Evolutionary conservation across 2,329 filamentous ascomycete species (phyloP).

Genomic region (Xylaria sp.): DNA sequence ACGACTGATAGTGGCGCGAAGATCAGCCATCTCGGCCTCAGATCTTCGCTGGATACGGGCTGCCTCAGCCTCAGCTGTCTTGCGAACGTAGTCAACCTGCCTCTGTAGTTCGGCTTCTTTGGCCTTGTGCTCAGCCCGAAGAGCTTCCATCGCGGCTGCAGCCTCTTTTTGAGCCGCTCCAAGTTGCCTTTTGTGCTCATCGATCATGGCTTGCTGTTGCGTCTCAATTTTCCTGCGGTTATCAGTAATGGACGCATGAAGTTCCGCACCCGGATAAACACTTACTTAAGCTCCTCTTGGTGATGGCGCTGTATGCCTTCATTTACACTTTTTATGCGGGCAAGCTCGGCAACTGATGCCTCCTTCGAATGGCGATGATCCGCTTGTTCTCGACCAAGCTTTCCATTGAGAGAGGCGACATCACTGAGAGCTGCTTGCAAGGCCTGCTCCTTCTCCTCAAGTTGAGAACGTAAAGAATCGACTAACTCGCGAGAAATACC

Average conservation of each 20-base stretch:
- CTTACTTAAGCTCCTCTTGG: slow-evolving; percentile 66
- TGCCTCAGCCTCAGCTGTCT: slow-evolving; percentile 43
- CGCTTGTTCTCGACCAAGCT: slow-evolving; percentile 73
- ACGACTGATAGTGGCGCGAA: slow-evolving; percentile 53
- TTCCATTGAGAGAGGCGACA: slow-evolving; percentile 54
- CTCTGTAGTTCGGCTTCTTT: slow-evolving; percentile 47
- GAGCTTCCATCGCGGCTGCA: slow-evolving; percentile 32
- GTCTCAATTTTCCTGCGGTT: slow-evolving; percentile 47
- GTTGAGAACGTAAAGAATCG: slow-evolving; percentile 78
- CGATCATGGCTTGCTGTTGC: slow-evolving; percentile 53
- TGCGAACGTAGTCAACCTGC: slow-evolving; percentile 53
- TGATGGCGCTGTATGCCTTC: slow-evolving; percentile 74
- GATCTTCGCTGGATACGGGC: slow-evolving; percentile 40
- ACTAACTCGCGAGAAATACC: slow-evolving; percentile 94
- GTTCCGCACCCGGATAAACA: background rate
- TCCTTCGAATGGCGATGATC: slow-evolving; percentile 73
- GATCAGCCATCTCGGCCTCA: slow-evolving; percentile 42
- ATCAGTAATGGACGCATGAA: slow-evolving; percentile 18
- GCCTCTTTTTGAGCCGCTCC: slow-evolving; percentile 36
- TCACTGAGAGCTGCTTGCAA: slow-evolving; percentile 56
- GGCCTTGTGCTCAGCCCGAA: slow-evolving; percentile 41
- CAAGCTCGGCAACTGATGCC: slow-evolving; percentile 57
- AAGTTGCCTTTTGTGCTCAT: slow-evolving; percentile 44
- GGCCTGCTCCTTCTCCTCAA: slow-evolving; percentile 71
- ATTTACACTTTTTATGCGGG: slow-evolving; percentile 67